These are phyloP conservation scores for Penicillium capsulatum DNA, from an alignment of 2,329 filamentous ascomycete species.

Conservation along the genomic window DNA sequence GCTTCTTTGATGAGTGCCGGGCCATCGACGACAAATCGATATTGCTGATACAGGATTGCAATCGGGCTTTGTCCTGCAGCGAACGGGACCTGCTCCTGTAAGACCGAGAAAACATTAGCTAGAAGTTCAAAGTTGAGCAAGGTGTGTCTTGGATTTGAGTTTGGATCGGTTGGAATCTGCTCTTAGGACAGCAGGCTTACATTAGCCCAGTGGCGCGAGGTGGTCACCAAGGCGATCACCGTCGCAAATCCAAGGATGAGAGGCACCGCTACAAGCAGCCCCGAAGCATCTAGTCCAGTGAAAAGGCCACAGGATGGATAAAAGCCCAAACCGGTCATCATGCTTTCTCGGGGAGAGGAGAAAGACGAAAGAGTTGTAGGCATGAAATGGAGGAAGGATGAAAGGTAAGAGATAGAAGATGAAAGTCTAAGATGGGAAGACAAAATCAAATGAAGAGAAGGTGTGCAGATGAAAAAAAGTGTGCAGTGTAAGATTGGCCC, in stretches of 20 bases:
- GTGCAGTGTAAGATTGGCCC: too few species aligned
- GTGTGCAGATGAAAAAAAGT: too few species aligned
- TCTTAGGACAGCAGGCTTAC: too few species aligned
- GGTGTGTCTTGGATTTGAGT: background rate
- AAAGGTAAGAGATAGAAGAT: background rate
- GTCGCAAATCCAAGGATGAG: constrained; percentile 1
- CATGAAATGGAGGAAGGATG: background rate
- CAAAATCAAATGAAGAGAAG: too few species aligned
- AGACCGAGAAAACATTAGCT: background rate
- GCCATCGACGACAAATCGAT: constrained; percentile 19
- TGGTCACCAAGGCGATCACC: constrained; percentile 7
- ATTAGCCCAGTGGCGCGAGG: constrained; percentile 13
- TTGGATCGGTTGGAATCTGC: too few species aligned
- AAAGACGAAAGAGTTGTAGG: background rate
- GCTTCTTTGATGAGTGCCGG: constrained; percentile 16
- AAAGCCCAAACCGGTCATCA: background rate
- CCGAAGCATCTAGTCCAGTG: background rate
- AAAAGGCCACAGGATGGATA: background rate
- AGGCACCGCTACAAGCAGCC: background rate
- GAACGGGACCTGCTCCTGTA: constrained; percentile 11
- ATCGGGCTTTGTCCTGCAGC: constrained; percentile 3
- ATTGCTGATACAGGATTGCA: constrained; percentile 18
- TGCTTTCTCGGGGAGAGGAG: background rate
- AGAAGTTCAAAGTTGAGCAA: background rate
- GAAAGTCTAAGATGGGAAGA: background rate